Conservation (phyloP, 306 rosid species). For the Medicago ruthenica region DNA sequence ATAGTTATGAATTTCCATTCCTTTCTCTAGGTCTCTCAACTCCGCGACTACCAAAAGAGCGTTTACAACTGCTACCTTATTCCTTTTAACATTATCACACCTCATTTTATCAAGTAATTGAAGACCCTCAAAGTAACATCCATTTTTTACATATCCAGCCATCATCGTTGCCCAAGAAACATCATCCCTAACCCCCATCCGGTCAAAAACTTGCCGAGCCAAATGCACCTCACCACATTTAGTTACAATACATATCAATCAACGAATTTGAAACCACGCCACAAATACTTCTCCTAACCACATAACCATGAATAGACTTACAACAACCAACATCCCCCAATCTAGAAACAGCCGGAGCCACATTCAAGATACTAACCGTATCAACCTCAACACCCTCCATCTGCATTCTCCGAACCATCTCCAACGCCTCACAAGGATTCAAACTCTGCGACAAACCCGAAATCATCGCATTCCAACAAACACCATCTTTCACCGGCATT, state of each 20-base stretch:
- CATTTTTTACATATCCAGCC: constrained; percentile 63
- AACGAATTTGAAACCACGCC: constrained; percentile 57
- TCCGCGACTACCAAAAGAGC: constrained; percentile 69
- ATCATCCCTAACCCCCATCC: constrained; percentile 55
- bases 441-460: constrained; percentile 67
- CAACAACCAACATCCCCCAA: constrained; percentile 59
- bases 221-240: constrained; percentile 58
- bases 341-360: constrained; percentile 71
- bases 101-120: constrained; percentile 57
- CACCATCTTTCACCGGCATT: constrained; percentile 60
- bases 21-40: constrained; percentile 63
- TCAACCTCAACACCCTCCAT: constrained; percentile 52
- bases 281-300: constrained; percentile 53
- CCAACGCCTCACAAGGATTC: constrained; percentile 54
- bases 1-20: constrained; percentile 56
- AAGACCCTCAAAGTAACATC: constrained; percentile 61
- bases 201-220: constrained; percentile 54
- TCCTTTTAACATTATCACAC: constrained; percentile 46
- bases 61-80: constrained; percentile 53
- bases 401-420: constrained; percentile 54
- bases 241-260: constrained; percentile 79
- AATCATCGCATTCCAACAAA: constrained; percentile 73
- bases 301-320: constrained; percentile 67
- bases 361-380: constrained; percentile 66
- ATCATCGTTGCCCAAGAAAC: constrained; percentile 70